A percentile compares a stretch with the other conserved stretches of the same genome.
Conservation (phyloP, 2,329 filamentous ascomycete species). For the Cladosporium sp. region DNA sequence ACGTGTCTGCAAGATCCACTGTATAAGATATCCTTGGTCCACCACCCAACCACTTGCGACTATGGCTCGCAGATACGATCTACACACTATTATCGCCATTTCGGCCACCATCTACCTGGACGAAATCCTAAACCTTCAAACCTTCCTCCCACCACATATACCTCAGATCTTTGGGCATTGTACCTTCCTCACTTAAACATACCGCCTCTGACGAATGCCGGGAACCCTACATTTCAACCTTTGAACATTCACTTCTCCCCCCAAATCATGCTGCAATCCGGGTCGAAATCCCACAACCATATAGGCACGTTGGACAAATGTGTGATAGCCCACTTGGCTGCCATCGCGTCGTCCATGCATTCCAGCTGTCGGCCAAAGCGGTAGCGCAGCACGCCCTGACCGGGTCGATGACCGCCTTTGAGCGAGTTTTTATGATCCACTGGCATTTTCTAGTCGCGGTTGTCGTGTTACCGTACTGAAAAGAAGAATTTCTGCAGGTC, state of each 20-base stretch:
- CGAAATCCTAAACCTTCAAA: constrained; percentile 41
- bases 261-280: constrained; percentile 32
- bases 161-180: constrained; percentile 36
- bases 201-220: constrained; percentile 38
- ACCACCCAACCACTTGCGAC: no score
- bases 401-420: constrained; percentile 36
- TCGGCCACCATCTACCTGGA: no score
- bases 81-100: no score
- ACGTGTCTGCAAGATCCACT: no score
- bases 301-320: constrained; percentile 51
- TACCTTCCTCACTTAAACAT: constrained; percentile 38
- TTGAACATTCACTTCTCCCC: constrained; percentile 42
- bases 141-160: constrained; percentile 46
- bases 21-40: no score
- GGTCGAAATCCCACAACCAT: constrained; percentile 54
- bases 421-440: constrained; percentile 42
- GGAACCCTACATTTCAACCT: constrained; percentile 36
- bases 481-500: constrained; percentile 54
- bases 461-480: no score
- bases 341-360: constrained; percentile 41
- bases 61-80: no score
- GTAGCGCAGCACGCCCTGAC: constrained; percentile 47
- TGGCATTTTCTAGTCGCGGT: constrained; percentile 16
- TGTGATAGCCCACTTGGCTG: constrained; percentile 50
- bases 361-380: constrained; percentile 51